Base-by-base conservation (phyloP, 257 asterid species). In the Avicennia marina region DNA sequence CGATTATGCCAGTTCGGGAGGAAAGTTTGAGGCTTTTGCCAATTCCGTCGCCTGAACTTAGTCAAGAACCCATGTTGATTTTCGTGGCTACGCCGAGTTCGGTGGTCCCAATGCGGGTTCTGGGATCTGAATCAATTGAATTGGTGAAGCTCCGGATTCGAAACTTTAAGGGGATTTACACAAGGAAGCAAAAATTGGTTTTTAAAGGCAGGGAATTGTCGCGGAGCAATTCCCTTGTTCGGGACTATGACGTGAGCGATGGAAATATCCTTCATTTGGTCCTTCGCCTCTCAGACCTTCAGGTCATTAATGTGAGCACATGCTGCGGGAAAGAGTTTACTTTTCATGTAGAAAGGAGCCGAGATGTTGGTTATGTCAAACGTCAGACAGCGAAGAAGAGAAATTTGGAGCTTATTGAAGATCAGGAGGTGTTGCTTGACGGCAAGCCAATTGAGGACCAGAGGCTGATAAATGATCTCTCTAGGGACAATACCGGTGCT, bases 231-330 rank as follows among this genome's bases (percentile, higher is more conserved):
- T 90, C 95, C 65, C 85, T 73, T 1, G 78, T 90, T 44, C 64
- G 80, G 44, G 97, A 90, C 51, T 90, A 90, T 65, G 96, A 90
- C 4, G 84, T 90, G 63, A 67, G 72, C 7, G 80, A 90, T 58
- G 97, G 97, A 6, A 84, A 84, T 60, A 81, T 90, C 40, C 72
- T 90, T 41, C 97, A 90, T 72, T 77, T 90, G 73, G 83, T 86
- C 33, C 78, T 90, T 33, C 89, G 88, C 42, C 77, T 84, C 13
- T 75, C 87, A 0, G 95, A 86, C 65, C 87, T 90, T 54, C 94
- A 74, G 81, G 64, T 60, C 7, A 80, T 90, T 21, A 68, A 58
- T 29, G 97, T 90, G 62, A 86, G 49, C 59, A 90, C 97, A 15
- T 74, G 79, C 18, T 82, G 78, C 45, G 97, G 97, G 43, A 81